phyloP scores from a whole-genome alignment of 768 basidiomycete genomes.

The Cyclocybe aegerita region DNA sequence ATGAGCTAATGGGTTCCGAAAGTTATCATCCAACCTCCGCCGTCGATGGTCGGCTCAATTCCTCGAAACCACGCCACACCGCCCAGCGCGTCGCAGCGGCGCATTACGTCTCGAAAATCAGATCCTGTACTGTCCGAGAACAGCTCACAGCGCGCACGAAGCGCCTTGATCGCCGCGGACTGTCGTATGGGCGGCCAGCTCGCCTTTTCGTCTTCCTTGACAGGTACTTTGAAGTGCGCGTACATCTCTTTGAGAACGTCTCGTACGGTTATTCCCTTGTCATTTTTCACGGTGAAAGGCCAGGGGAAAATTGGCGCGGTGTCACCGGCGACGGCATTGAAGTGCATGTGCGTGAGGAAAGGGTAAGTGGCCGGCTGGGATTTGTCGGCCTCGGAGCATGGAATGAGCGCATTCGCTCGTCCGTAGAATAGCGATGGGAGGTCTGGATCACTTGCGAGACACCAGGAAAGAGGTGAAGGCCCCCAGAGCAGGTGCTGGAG shows the following conservation, averaged over 20 bases:
- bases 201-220: conserved; percentile 33
- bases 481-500: conserved; percentile 44
- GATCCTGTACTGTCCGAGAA: conserved; percentile 1
- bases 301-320: conserved; percentile 48
- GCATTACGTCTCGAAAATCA: conserved; percentile 22
- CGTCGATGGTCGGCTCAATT: conserved; percentile 47
- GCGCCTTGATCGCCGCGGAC: conserved; percentile 29
- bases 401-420: conserved; percentile 25
- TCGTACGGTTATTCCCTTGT: conserved; percentile 43
- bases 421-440: conserved; percentile 27
- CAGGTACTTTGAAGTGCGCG: conserved; percentile 40
- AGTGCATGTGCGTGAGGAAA: conserved; percentile 54
- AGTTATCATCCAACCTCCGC: conserved; percentile 42
- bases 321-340: conserved; percentile 53
- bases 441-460: conserved; percentile 33
- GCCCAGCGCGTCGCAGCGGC: conserved; percentile 49
- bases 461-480: conserved; percentile 46
- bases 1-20: conserved; percentile 21
- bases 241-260: conserved; percentile 52
- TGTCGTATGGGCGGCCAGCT: conserved; percentile 33
- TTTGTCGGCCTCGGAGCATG: conserved; percentile 33
- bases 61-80: conserved; percentile 50
- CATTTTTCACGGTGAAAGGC: conserved; percentile 52
- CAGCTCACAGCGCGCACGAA: conserved; percentile 21
- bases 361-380: conserved; percentile 69